These are phyloP conservation scores for Coprinopsis sp. DNA, from an alignment of 768 basidiomycete species.

Conservation along the genomic window DNA sequence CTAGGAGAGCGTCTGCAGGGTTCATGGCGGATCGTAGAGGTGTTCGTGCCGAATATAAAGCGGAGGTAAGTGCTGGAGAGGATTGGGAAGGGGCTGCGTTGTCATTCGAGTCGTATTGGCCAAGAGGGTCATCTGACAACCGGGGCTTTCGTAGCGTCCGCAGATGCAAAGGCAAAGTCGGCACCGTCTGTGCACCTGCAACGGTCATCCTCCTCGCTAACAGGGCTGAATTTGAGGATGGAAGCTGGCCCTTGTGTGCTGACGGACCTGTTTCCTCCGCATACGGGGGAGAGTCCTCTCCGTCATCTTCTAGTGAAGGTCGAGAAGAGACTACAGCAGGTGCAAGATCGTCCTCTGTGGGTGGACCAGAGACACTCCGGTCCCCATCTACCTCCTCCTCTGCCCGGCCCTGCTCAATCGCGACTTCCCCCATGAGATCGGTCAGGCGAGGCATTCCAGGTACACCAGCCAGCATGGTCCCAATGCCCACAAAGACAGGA, in stretches of 20 bases:
- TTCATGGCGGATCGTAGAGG: conserved; percentile 42
- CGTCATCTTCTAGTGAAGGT: conserved; percentile 26
- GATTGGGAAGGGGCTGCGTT: conserved; percentile 57
- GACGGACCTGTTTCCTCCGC: conserved; percentile 24
- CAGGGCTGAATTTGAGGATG: conserved; percentile 17
- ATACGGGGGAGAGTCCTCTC: conserved; percentile 33
- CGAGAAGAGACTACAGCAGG: conserved; percentile 6
- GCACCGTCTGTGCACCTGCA: conserved; percentile 67
- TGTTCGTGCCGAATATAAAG: conserved; percentile 33
- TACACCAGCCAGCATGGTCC: conserved; percentile 69
- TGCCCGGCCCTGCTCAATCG: conserved; percentile 83
- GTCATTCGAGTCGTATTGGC: conserved; percentile 52
- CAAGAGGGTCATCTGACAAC: conserved; percentile 70
- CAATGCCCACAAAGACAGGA: conserved; percentile 81
- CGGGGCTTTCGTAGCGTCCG: conserved; percentile 47
- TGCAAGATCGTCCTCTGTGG: conserved; percentile 42
- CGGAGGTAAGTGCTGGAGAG: conserved; percentile 52
- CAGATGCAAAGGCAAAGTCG: conserved; percentile 62
- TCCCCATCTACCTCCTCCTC: conserved; percentile 57
- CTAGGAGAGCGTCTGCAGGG: conserved; percentile 53
- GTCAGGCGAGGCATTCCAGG: conserved; percentile 75
- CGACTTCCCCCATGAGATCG: conserved; percentile 73
- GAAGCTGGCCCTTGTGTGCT: conserved; percentile 6
- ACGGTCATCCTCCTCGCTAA: conserved; percentile 45
- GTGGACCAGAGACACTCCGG: conserved; percentile 44